Conservation (phyloP, 768 basidiomycete genomes). For the Tylopilus rubrobrunneus region DNA sequence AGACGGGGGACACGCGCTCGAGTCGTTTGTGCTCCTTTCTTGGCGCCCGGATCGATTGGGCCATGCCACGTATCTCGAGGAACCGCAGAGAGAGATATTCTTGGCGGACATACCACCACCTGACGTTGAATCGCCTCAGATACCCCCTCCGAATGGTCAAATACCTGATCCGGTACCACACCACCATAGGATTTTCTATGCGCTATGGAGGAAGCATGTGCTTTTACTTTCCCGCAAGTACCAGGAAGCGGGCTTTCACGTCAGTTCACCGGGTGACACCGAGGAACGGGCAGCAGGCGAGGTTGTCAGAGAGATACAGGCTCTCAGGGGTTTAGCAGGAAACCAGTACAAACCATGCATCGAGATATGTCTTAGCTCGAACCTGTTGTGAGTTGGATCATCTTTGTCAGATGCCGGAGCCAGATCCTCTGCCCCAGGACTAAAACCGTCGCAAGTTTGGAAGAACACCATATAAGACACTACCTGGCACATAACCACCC, state of each 20-base stretch:
- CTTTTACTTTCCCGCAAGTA: slow-evolving; percentile 17
- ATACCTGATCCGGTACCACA: slow-evolving; percentile 21
- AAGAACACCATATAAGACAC: slow-evolving; percentile 69
- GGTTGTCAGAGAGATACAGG: slow-evolving; percentile 22
- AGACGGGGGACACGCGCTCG: slow-evolving; percentile 45
- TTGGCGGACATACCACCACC: slow-evolving; percentile 29
- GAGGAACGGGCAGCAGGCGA: slow-evolving; percentile 19
- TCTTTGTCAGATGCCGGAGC: not conserved
- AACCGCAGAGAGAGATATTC: slow-evolving; percentile 51
- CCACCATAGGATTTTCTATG: slow-evolving; percentile 22
- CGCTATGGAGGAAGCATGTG: slow-evolving; percentile 22
- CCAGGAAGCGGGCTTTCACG: slow-evolving; percentile 15
- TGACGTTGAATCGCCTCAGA: slow-evolving; percentile 12
- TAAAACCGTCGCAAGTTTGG: slow-evolving; percentile 62
- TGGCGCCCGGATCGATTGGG: slow-evolving; percentile 67
- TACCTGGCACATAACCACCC: slow-evolving; percentile 65
- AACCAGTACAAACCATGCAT: slow-evolving; percentile 50
- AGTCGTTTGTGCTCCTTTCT: slow-evolving; percentile 58
- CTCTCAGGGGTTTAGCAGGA: slow-evolving; percentile 9
- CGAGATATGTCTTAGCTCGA: slow-evolving; percentile 81
- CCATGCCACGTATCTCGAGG: slow-evolving; percentile 77
- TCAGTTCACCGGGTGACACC: slow-evolving; percentile 5
- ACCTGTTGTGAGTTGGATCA: slow-evolving; percentile 55
- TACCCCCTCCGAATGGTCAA: slow-evolving; percentile 16
- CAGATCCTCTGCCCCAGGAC: slow-evolving; percentile 37